Evolutionary conservation across 177 flowering plant species (phyloP).

Genomic region (Tripterygium wilfordii): DNA sequence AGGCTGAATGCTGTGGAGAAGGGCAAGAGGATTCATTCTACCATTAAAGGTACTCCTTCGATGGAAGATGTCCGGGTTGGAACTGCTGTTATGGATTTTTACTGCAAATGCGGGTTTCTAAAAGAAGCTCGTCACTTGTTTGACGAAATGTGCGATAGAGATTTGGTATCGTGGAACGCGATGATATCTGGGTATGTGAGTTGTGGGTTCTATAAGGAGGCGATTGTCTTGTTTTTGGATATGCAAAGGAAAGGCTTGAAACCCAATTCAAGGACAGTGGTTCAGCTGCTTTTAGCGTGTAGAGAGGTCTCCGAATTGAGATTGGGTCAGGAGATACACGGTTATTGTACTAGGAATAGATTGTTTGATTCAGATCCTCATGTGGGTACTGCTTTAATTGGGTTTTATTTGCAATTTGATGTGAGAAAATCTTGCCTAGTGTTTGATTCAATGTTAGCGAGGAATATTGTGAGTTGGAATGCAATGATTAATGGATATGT

Average conservation of each 20-base stretch:
- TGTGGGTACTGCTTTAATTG: constrained; percentile 47
- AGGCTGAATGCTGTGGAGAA: constrained; percentile 22
- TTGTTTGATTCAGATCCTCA: constrained; percentile 25
- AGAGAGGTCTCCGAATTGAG: constrained; percentile 24
- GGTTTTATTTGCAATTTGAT: constrained; percentile 42
- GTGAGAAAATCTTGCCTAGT: constrained; percentile 18
- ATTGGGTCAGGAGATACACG: constrained; percentile 42
- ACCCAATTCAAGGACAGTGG: constrained; percentile 41
- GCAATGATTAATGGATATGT: constrained; percentile 39
- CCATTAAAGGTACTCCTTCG: constrained; percentile 12
- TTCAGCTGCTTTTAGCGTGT: constrained; percentile 38
- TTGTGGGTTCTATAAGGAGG: constrained; percentile 25
- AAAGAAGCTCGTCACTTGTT: constrained; percentile 36
- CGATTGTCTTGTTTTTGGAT: constrained; percentile 21
- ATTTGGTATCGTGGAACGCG: constrained; percentile 47
- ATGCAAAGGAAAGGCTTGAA: constrained; percentile 31
- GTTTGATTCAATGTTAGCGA: constrained; percentile 33
- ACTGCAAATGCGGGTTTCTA: constrained; percentile 35
- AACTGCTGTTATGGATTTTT: constrained; percentile 40
- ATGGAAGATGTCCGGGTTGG: constrained; percentile 28
- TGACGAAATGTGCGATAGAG: constrained; percentile 27
- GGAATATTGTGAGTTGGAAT: constrained; percentile 51
- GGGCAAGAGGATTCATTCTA: constrained; percentile 24
- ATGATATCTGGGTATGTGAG: constrained; percentile 38
- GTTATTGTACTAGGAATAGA: constrained; percentile 48